phyloP scores from a whole-genome alignment of 1,139 yeast genomes.

The Kodamaea ohmeri region DNA sequence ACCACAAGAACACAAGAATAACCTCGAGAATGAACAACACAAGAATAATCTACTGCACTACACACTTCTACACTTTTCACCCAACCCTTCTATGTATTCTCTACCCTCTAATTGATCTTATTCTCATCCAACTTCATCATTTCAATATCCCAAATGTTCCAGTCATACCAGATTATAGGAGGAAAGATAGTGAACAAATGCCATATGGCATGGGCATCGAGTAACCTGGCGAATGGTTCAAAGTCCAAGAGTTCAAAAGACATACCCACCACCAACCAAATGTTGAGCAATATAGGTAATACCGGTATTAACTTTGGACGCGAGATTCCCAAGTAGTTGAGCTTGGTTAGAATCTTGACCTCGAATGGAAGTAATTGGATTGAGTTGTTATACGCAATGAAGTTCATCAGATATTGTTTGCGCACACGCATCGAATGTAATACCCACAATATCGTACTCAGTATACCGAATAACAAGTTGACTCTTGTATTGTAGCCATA shows the following conservation, averaged over 20 bases:
- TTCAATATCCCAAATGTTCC: constrained; percentile 52
- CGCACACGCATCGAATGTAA: constrained; percentile 27
- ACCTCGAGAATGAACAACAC: too few species aligned
- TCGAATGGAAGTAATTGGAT: constrained; percentile 42
- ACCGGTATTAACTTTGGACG: constrained; percentile 33
- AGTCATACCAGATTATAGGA: constrained; percentile 44
- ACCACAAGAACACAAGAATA: too few species aligned
- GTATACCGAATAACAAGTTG: constrained; percentile 34
- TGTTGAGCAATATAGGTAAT: constrained; percentile 36
- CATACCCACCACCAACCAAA: constrained; percentile 35
- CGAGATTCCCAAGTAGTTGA: constrained; percentile 29
- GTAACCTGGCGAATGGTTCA: constrained; percentile 29
- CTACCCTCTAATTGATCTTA: background rate
- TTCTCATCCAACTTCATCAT: constrained; percentile 21
- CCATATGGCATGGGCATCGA: constrained; percentile 48
- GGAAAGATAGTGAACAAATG: constrained; percentile 45
- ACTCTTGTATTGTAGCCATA: constrained; percentile 39
- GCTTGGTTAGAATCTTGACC: constrained; percentile 33
- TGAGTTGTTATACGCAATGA: constrained; percentile 33
- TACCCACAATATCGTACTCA: constrained; percentile 35
- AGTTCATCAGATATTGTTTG: constrained; percentile 21
- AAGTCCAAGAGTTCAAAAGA: constrained; percentile 41
- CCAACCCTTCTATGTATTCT: background rate
- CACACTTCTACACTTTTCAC: too few species aligned
- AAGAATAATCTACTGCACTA: too few species aligned